Evolutionary conservation across 192 early-diverging fungal species (phyloP), one percentile per base, ranked within the genome.

Genomic region (Chytriomyces confervae): DNA sequence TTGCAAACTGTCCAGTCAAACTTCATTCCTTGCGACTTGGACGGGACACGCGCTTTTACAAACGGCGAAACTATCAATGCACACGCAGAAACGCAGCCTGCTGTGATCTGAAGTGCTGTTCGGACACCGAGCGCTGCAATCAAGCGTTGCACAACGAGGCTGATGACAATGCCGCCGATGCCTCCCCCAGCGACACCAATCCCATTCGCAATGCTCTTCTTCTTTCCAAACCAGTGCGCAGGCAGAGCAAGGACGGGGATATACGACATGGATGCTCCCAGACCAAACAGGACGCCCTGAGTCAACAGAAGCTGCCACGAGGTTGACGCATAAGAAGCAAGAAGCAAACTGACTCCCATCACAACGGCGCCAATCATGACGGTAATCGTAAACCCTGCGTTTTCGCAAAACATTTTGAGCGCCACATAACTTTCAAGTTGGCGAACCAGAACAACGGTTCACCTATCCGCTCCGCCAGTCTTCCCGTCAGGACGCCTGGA

Each of bases 221-320:
- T 74, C 74, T 85, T 86, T 51, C 79, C 74, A 73, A 93, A 94
- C 91, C 91, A 95, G 75, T 94, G 91, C 3, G 88, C 71, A 5
- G 90, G 85, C 5, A 92, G 84, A 18, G 86, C 84, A 60, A 93
- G 83, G 36, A 84, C 86, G 0, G 92, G 91, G 11, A 91, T 85
- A 51, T 87, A 89, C 11, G 91, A 67, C 50, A 95, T 81, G 6
- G 87, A 86, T 20, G 85, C 82, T 6, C 92, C 93, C 27, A 94
- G 72, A 2, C 94, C 94, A 80, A 92, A 90, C 78, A 95, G 50
- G 5, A 94, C 73, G 7, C 91, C 92, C 77, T 94, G 93, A 1
- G 93, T 87, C 18, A 94, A 50, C 13, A 70, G 53, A 23, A 10
- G 45, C 69, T 70, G 69, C 50, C 51, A 70, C n/a, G 49, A 44